phyloP scores from a whole-genome alignment of 2,329 filamentous ascomycete species.

The Dactylellina leptospora region DNA sequence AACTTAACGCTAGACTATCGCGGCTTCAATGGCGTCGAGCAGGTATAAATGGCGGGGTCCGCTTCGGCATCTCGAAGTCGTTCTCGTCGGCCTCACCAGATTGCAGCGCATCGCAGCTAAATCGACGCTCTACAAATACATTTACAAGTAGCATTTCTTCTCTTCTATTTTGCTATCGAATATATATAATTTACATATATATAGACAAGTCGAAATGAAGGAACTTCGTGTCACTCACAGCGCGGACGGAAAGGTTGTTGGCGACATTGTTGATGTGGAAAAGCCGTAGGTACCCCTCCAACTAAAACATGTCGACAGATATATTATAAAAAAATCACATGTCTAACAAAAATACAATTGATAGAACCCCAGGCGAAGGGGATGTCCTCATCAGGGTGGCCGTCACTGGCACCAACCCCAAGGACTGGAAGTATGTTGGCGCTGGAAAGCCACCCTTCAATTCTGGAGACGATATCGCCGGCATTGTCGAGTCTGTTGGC shows the following conservation, averaged over 20 bases:
- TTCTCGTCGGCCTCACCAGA: no score
- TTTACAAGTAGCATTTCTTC: no score
- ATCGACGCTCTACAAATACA: no score
- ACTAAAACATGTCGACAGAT: no score
- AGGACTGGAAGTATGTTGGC: conserved; percentile 59
- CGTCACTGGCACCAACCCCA: conserved; percentile 64
- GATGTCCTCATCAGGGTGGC: conserved; percentile 63
- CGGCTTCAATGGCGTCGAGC: no score
- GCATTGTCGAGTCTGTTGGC: conserved; percentile 67
- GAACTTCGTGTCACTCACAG: conserved; percentile 23
- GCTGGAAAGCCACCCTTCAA: conserved; percentile 58
- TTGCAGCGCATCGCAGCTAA: no score
- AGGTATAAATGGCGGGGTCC: no score
- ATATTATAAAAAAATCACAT: not conserved
- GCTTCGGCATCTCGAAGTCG: no score
- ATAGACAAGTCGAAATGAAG: conserved; percentile 27
- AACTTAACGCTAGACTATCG: no score
- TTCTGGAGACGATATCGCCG: conserved; percentile 68
- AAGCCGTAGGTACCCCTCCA: conserved; percentile 28
- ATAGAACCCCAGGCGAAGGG: conserved; percentile 55
- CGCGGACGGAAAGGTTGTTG: conserved; percentile 11
- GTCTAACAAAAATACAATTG: not conserved
- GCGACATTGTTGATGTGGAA: conserved; percentile 25
- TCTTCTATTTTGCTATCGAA: no score
- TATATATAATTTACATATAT: not conserved